Percentiles rank a stretch among this genome's conserved stretches.
Evolutionary conservation across 768 basidiomycete genomes (phyloP).

Genomic region (Phallus indusiatus): DNA sequence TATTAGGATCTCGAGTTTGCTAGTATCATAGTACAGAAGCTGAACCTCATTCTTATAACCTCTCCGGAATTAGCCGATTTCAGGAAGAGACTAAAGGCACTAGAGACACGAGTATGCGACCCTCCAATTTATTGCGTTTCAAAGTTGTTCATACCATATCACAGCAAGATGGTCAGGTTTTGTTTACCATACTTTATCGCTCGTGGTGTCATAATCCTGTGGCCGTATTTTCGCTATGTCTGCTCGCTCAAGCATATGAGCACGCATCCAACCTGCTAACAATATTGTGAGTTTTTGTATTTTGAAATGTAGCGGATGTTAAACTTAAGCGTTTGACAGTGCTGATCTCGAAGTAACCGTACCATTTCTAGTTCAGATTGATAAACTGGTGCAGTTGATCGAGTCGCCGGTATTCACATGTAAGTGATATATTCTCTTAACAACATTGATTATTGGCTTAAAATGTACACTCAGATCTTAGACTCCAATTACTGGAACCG

Average conservation of each 20-base stretch:
- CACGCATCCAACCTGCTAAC: constrained; percentile 94
- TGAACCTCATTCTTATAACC: constrained; percentile 94
- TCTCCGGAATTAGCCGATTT: constrained; percentile 95
- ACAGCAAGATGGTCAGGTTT: constrained; percentile 89
- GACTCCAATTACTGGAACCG: constrained; percentile 91
- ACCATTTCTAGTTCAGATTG: constrained; percentile 87
- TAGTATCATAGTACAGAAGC: constrained; percentile 93
- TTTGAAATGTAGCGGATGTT: too few species aligned
- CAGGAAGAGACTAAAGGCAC: constrained; percentile 80
- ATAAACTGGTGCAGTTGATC: constrained; percentile 95
- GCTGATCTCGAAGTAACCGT: constrained; percentile 97
- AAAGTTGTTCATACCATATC: neutral
- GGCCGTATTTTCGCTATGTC: constrained; percentile 89
- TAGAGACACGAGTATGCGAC: constrained; percentile 75
- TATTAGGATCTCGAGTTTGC: constrained; percentile 96
- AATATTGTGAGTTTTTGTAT: constrained; percentile 74
- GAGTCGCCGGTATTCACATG: constrained; percentile 99
- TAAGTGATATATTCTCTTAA: constrained; percentile 29
- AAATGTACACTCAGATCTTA: constrained; percentile 44
- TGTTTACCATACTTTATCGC: constrained; percentile 89
- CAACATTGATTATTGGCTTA: constrained; percentile 2
- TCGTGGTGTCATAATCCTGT: constrained; percentile 99
- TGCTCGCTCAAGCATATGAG: constrained; percentile 96
- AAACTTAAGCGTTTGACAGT: too few species aligned
- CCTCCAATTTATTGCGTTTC: neutral